A percentile compares a stretch with the other conserved stretches of the same genome.
phyloP scores from a whole-genome alignment of 768 basidiomycete genomes.

The Suillus variegatus region DNA sequence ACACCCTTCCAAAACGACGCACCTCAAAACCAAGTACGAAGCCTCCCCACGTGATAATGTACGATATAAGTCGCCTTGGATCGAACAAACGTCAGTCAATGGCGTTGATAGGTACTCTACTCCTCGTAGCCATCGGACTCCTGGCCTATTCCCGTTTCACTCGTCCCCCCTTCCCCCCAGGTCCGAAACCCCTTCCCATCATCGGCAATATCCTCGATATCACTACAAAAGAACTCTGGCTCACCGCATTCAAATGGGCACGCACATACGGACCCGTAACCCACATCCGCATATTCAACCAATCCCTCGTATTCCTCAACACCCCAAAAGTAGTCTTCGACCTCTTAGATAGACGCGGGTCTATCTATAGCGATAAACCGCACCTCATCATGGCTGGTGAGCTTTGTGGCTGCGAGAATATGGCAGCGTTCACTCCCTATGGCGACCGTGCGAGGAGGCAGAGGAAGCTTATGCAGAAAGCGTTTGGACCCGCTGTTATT shows the following conservation, averaged over 20 bases:
- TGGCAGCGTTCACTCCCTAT: slow-evolving; percentile 72
- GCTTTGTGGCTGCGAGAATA: slow-evolving; percentile 69
- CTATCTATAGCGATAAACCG: slow-evolving; percentile 77
- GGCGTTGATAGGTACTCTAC: neutral
- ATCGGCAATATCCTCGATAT: slow-evolving; percentile 67
- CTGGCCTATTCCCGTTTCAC: slow-evolving; percentile 19
- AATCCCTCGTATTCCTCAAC: slow-evolving; percentile 69
- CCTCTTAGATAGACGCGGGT: slow-evolving; percentile 68
- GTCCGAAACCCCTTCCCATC: slow-evolving; percentile 64
- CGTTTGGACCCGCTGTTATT: slow-evolving; percentile 55
- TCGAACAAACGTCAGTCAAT: neutral
- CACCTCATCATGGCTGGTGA: slow-evolving; percentile 69
- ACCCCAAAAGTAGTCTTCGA: slow-evolving; percentile 59
- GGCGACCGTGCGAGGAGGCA: slow-evolving; percentile 64
- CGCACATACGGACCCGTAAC: slow-evolving; percentile 55
- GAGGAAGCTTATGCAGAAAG: slow-evolving; percentile 65
- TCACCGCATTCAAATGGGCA: slow-evolving; percentile 62
- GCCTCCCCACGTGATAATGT: neutral
- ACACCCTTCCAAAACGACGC: neutral
- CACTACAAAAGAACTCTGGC: slow-evolving; percentile 63
- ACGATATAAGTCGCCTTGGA: neutral
- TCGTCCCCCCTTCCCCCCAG: slow-evolving; percentile 53
- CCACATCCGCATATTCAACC: slow-evolving; percentile 65
- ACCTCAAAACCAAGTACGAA: slow-evolving; percentile 1
- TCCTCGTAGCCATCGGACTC: slow-evolving; percentile 19